Base-by-base conservation (phyloP, 805 yeast species). In the Saccharomycopsis babjevae region DNA sequence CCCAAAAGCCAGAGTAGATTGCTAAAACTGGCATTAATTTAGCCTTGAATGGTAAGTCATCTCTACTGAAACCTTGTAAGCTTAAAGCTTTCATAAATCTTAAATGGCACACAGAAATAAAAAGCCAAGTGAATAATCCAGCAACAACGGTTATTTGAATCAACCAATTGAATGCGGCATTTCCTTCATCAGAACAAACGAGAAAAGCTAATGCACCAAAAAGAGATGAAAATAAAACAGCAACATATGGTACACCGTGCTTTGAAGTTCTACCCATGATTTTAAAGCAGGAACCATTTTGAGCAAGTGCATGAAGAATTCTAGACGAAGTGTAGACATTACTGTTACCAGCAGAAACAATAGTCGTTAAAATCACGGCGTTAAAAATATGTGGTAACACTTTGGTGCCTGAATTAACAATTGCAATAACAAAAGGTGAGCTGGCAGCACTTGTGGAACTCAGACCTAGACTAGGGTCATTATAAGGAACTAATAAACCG, bases 311-410 rank as follows among this genome's bases (percentile, higher is more conserved):
- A 68, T 79, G 85, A 57, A 87, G 70, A 52, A 84, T 76, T 73
- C 94, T 77, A 2, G 91, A 85, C 50, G 89, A 86, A 66, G 84
- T 82, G 72, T 86, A 86, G 36, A 86, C 77, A 69, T 85, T 84
- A 15, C 91, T 85, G 74, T 87, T 87, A 70, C 85, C 93, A 32
- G 93, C 91, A n/a, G 92, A 86, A 57, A 85, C 78, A 61, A 86
- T 81, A 18, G 92, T 84, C 25, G 79, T 66, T 56, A 87, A 70
- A 63, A 87, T 82, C 58, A 86, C 85, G 18, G 86, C 92, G 69
- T 87, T 87, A 72, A 87, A 84, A 59, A 87, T 83, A 68, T 82
- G 78, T 55, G 91, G 89, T 62, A 87, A 73, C 2, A 84, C 79
- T 62, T 75, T 75, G 22, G 91, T 86, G 38, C 89, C 90, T 3